These are phyloP conservation scores for Cornus suecica DNA, from an alignment of 148 eudicot species.

Conservation along the genomic window DNA sequence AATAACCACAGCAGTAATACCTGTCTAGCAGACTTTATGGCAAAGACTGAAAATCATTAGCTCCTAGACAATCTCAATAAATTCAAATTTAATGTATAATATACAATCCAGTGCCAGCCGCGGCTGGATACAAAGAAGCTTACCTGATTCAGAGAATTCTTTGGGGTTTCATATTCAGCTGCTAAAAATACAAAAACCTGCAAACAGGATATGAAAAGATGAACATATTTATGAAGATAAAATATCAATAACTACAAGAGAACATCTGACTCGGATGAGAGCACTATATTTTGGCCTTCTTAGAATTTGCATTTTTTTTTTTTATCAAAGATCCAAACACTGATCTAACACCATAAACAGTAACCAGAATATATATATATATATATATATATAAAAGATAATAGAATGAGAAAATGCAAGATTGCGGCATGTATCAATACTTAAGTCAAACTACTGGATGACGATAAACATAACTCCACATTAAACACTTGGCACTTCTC, in stretches of 20 bases:
- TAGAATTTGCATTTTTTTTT: neutral
- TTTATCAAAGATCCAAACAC: neutral
- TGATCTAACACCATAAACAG: neutral
- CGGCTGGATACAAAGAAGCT: neutral
- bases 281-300: neutral
- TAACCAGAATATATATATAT: no score
- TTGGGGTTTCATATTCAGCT: constrained; percentile 82
- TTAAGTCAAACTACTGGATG: neutral
- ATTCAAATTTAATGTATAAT: neutral
- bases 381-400: no score
- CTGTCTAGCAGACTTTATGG: neutral
- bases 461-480: neutral
- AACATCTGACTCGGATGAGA: neutral
- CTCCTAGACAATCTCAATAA: neutral
- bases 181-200: constrained; percentile 96
- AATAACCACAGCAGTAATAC: neutral
- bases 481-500: neutral
- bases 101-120: neutral
- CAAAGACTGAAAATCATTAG: neutral
- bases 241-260: neutral
- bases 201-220: constrained; percentile 15
- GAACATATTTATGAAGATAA: neutral
- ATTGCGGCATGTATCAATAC: no score
- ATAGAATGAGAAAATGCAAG: no score
- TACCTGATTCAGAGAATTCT: constrained; percentile 86